Evolutionary conservation across 768 basidiomycete species (phyloP).

Genomic region (Baorangia bicolor): DNA sequence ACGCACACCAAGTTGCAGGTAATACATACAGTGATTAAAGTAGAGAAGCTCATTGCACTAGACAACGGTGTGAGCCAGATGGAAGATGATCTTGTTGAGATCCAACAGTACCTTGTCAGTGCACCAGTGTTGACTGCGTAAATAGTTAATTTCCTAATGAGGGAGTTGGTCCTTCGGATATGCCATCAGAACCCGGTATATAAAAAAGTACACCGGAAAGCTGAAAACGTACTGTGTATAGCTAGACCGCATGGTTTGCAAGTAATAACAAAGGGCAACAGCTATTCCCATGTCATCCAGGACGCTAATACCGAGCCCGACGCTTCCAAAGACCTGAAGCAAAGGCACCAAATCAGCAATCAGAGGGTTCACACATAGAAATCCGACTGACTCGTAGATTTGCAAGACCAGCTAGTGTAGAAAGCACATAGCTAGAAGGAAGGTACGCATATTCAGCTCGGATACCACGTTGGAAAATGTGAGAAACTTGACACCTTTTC

Average conservation of each 20-base stretch:
- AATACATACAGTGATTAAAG: constrained; percentile 52
- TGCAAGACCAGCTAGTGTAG: constrained; percentile 42
- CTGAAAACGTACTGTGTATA: constrained; percentile 38
- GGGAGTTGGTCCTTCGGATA: constrained; percentile 46
- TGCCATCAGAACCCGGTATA: not conserved
- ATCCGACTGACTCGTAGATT: constrained; percentile 42
- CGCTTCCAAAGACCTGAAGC: constrained; percentile 43
- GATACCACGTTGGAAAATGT: not conserved
- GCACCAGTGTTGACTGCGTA: constrained; percentile 64
- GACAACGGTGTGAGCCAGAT: not conserved
- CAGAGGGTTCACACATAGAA: not conserved
- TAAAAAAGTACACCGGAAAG: not conserved
- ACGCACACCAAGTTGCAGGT: not conserved
- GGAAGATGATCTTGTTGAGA: not conserved
- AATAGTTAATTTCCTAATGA: constrained; percentile 55
- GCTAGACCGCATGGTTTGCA: constrained; percentile 53
- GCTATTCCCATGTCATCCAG: constrained; percentile 54
- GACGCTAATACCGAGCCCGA: constrained; percentile 50
- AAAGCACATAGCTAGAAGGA: constrained; percentile 38
- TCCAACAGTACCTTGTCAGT: constrained; percentile 50
- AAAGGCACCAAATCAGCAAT: not conserved
- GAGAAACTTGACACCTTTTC: constrained; percentile 37
- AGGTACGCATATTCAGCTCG: not conserved
- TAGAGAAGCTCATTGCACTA: constrained; percentile 40
- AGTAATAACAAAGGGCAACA: constrained; percentile 49